Conservation (phyloP, 495 filamentous ascomycete genomes). For the Podospora pseudoanserina region DNA sequence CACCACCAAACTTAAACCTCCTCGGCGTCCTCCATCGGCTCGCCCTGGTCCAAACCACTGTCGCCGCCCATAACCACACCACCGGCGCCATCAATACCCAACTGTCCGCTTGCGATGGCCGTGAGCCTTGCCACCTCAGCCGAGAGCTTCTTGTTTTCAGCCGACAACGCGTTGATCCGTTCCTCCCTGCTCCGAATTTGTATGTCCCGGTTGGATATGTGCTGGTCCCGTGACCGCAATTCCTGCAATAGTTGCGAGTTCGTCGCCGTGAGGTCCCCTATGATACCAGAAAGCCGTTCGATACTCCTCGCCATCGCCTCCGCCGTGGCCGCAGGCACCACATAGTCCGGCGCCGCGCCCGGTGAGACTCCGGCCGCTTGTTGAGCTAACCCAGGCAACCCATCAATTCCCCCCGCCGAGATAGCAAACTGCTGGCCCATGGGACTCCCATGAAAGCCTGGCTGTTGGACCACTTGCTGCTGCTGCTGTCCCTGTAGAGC, state of each 20-base stretch:
- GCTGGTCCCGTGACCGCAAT: conserved; percentile 4
- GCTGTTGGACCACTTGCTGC: not conserved
- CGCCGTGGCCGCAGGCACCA: conserved; percentile 6
- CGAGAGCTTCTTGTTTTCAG: conserved; percentile 3
- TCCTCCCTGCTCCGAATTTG: conserved; percentile 7
- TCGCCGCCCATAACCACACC: not conserved
- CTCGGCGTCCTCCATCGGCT: not conserved
- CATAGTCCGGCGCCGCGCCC: conserved; percentile 1
- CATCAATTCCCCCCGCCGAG: not conserved
- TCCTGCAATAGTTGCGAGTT: conserved; percentile 14
- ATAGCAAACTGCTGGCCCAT: not conserved
- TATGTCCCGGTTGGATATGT: not conserved
- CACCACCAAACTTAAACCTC: not conserved
- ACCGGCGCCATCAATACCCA: not conserved
- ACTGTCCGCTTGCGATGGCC: not conserved
- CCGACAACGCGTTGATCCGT: not conserved
- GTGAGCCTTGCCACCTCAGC: conserved; percentile 1
- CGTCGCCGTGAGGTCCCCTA: conserved; percentile 10
- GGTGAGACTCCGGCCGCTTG: not conserved
- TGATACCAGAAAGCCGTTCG: conserved; percentile 5
- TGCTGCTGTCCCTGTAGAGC: not conserved
- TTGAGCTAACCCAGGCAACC: not conserved
- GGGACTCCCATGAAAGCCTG: not conserved
- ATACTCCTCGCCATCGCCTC: conserved; percentile 14
- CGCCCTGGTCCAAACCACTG: not conserved